These are phyloP conservation scores for Saccharomycopsis schoenii DNA, from an alignment of 805 yeast species.

Conservation along the genomic window DNA sequence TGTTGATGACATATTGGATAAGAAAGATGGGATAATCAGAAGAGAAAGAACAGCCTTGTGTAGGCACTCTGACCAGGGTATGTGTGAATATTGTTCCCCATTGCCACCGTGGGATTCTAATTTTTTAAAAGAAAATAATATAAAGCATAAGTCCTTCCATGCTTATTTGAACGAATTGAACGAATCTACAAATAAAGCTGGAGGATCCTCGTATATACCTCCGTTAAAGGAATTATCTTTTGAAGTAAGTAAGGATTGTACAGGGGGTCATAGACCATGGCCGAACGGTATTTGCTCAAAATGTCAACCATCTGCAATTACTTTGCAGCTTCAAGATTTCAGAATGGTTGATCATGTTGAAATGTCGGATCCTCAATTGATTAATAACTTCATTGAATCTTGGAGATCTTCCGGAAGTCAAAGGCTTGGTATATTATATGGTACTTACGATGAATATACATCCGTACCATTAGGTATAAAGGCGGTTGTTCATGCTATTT, in stretches of 20 bases:
- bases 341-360: conserved; percentile 98
- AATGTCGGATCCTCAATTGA: conserved; percentile 60
- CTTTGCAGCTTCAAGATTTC: conserved; percentile 79
- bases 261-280: conserved; percentile 84
- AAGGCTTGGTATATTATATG: conserved; percentile 78
- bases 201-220: conserved; percentile 58
- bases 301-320: conserved; percentile 94
- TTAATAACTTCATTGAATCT: conserved; percentile 76
- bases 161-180: conserved; percentile 69
- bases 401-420: conserved; percentile 90
- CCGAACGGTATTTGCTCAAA: conserved; percentile 91
- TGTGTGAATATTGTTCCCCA: conserved; percentile 97
- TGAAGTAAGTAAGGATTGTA: conserved; percentile 50
- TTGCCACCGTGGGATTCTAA: conserved; percentile 88
- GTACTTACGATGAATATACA: conserved; percentile 67
- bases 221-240: conserved; percentile 70
- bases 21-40: conserved; percentile 60
- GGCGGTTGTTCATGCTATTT: conserved; percentile 87
- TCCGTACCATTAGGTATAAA: conserved; percentile 88
- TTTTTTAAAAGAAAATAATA: conserved; percentile 62
- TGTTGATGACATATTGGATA: conserved; percentile 59
- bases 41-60: conserved; percentile 58
- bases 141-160: conserved; percentile 84
- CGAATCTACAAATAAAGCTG: conserved; percentile 52
- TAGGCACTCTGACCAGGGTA: conserved; percentile 84